Base-by-base conservation (phyloP, 805 yeast genomes). In the Candida khao-thaluensis region DNA sequence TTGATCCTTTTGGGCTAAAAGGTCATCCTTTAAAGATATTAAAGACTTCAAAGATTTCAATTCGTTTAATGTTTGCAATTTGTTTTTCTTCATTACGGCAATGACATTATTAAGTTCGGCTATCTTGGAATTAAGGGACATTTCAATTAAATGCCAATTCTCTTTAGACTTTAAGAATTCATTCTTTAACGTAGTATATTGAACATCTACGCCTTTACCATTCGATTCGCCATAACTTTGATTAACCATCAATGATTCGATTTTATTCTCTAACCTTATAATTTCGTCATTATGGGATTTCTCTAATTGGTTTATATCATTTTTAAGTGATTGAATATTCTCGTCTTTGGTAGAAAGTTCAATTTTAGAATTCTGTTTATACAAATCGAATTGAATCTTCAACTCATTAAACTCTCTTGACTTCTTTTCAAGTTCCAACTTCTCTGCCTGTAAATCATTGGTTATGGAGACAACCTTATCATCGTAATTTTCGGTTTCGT, bases 131-230 rank as follows among this genome's bases (percentile, higher is more conserved):
- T 76, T 74, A 43, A 88, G 68, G 3, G 79, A 69, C 27, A 83
- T 74, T 58, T 93, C 97, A 30, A 88, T 80, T 14, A 79, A 66
- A 41, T 83, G 81, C 95, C 96, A 87, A 56, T 83, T 86, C 46
- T 82, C 87, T 41, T 82, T 82, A 0, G 91, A 84, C 11, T 81
- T 73, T 6, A 85, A 74, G 48, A 85, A 82, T 56, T 89, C 93
- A 2, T 76, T 65, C 52, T 84, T 89, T 15, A 86, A 53, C 11
- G 72, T 62, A 30, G 74, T 77, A 47, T 81, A 79, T 28, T 76
- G 72, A 17, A 31, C 69, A 34, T 67, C 52, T 8, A 55, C 60
- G 6, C 38, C 9, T 7, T 42, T 17, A 14, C 44, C 41, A 9
- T 42, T 48, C 4, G 44, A 33, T 17, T 23, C 23, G 17, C n/a